phyloP scores from a whole-genome alignment of 106 monocot species.

The Dioscorea alata region DNA sequence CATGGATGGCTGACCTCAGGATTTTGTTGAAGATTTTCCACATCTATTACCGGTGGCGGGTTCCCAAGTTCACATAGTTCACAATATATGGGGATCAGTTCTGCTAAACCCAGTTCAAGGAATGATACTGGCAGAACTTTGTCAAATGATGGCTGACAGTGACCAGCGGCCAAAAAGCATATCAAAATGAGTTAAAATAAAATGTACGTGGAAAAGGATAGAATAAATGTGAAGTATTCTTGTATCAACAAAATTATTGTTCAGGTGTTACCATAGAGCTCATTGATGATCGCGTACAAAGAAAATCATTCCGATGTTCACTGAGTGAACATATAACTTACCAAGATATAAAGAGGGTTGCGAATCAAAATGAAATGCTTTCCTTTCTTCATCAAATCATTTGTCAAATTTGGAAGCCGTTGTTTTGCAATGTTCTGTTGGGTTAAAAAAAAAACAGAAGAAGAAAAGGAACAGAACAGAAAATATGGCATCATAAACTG shows the following conservation, averaged over 20 bases:
- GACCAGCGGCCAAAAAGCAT: not conserved
- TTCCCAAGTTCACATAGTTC: conserved; percentile 78
- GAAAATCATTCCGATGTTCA: not conserved
- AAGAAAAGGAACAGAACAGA: too few species aligned
- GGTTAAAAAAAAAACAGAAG: not conserved
- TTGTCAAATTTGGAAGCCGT: conserved; percentile 45
- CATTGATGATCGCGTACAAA: too few species aligned
- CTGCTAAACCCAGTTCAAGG: conserved; percentile 70
- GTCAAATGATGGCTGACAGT: conserved; percentile 70
- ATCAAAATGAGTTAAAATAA: not conserved
- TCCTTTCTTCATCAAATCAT: conserved; percentile 92
- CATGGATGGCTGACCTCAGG: conserved; percentile 51
- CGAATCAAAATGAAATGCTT: conserved; percentile 96
- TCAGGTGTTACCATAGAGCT: too few species aligned
- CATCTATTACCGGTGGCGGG: conserved; percentile 85
- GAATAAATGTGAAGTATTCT: too few species aligned
- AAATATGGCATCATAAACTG: too few species aligned
- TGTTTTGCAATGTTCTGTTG: conserved; percentile 88
- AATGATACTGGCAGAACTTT: conserved; percentile 76
- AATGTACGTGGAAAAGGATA: too few species aligned
- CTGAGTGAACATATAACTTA: conserved; percentile 16
- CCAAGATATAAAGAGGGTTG: conserved; percentile 84
- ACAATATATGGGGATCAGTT: conserved; percentile 68
- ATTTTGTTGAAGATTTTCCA: conserved; percentile 68
- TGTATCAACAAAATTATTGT: too few species aligned